Evolutionary conservation across 108 stramenopile genomes (phyloP).

Genomic region (Epithemia pelagica): DNA sequence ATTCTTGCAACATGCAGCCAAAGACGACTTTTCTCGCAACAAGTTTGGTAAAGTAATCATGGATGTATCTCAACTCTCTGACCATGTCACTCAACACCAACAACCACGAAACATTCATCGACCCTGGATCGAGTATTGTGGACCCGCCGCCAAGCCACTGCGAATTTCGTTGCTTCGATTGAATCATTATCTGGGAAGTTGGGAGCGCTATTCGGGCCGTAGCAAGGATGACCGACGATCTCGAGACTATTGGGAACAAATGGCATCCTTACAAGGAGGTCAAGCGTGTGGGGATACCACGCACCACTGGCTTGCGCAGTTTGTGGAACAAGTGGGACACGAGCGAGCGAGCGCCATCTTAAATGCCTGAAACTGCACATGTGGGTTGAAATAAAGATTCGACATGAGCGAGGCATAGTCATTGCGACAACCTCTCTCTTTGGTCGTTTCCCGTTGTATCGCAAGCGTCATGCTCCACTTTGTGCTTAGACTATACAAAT

Average conservation of each 20-base stretch:
- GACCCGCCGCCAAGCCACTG: constrained; percentile 9
- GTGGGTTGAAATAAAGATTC: no score
- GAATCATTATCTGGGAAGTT: constrained; percentile 32
- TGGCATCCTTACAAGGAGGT: constrained; percentile 12
- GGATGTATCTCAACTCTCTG: constrained; percentile 34
- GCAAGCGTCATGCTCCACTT: no score
- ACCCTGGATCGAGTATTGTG: constrained; percentile 22
- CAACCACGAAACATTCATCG: constrained; percentile 29
- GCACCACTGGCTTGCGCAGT: neutral
- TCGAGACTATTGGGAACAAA: constrained; percentile 19
- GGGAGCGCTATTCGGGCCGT: constrained; percentile 26
- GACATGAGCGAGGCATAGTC: no score
- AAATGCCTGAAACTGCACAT: no score
- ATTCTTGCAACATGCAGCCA: constrained; percentile 38
- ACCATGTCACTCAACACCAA: neutral
- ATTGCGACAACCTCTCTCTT: no score
- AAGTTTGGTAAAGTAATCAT: constrained; percentile 51
- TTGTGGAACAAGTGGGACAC: neutral
- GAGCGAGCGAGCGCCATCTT: neutral
- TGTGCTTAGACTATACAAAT: no score
- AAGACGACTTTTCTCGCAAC: constrained; percentile 32
- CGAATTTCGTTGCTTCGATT: constrained; percentile 12
- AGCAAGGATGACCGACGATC: constrained; percentile 15
- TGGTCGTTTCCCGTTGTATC: no score
- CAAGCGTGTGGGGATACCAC: neutral